Evolutionary conservation across 805 yeast genomes (phyloP), one percentile per base, ranked within the genome.

Genomic region (Candida ficus): DNA sequence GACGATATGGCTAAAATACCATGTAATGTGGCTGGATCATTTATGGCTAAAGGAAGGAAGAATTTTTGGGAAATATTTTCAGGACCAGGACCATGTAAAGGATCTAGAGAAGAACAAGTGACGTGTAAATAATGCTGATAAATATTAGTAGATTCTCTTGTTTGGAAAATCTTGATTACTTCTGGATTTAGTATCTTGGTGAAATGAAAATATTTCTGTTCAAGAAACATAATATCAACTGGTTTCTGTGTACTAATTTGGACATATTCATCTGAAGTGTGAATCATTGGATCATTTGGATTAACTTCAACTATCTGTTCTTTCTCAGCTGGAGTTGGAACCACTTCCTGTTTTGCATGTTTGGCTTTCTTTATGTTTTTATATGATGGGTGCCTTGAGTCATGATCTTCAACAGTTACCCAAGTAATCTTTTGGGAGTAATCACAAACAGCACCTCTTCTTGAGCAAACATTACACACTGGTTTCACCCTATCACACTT

Each of bases 331-430:
- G 11, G 7, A 5, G 16, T 23, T 29, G 8, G 18, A 26, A 5
- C 16, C 21, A 14, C 26, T 31, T 25, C 21, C 7, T 4, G 8
- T 11, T 14, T 16, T 16, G 5, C 19, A 16, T 28, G 26, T 9
- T 23, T 23, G 8, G 26, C 8, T 13, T 23, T 17, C 19, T 11
- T 31, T 4, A 17, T 5, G 5, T 40, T 39, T 22, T 39, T 45
- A 33, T 35, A 45, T 13, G 48, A 42, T 7, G 48, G 48, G 28
- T 45, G 48, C 27, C 48, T 37, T 4, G 48, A 39, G 19, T 45
- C 48, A 12, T 20, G 14, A 18, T 33, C 26, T 13, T 43, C 33
- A 13, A 38, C 41, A 16, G 31, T 37, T 4, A 46, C 33, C 44
- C 44, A 46, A n/a, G 37, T 40, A 2, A 46, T 21, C 29, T 38